Evolutionary conservation across 2,329 filamentous ascomycete genomes (phyloP), one percentile per base, ranked within the genome.

Genomic region (Trichoderma lentiforme): DNA sequence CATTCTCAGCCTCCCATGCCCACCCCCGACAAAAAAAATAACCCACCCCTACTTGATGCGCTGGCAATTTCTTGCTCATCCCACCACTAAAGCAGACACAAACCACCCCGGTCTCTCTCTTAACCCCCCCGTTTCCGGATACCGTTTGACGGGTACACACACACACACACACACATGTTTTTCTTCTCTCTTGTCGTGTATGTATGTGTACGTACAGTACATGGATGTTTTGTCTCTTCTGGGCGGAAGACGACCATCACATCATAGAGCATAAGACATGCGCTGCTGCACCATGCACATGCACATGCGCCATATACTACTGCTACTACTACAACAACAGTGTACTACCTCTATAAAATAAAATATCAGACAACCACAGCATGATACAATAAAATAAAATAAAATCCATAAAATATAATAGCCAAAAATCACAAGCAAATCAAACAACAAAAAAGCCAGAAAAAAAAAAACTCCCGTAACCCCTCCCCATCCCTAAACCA

Each of bases 21-120:
- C 43, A 26, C 24, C 53, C 12, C 26, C 53, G 15, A 14, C 53
- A 11, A 4, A 8, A 8, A 6, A 30, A 15, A 57, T 8, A 39
- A 57, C 63, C 70, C 70, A 72, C 72, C 73, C 73, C 73, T 73
- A 71, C 73, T 51, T 74, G 73, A 74, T 74, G 73, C 73, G 73
- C 47, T 74, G 73, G 73, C 73, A 74, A 9, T 28, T n/a, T 18
- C 5, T 36, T 36, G 36, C 34, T 53, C 63, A 56, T 61, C 56
- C 66, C 66, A 69, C 66, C 58, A 64, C 66, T 39, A 60, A 60
- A 69, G 36, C 28, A 43, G 15, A 43, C 15, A n/a, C 18, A n/a
- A 36, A 26, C 66, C 43, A 43, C 21, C 64, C 51, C 64, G 30
- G 51, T 32, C 64, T 21, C 30, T 61, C 58, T 61, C 32, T 12